These are phyloP conservation scores for Didymella sp. DNA, from an alignment of 2,329 filamentous ascomycete genomes.

Conservation along the genomic window DNA sequence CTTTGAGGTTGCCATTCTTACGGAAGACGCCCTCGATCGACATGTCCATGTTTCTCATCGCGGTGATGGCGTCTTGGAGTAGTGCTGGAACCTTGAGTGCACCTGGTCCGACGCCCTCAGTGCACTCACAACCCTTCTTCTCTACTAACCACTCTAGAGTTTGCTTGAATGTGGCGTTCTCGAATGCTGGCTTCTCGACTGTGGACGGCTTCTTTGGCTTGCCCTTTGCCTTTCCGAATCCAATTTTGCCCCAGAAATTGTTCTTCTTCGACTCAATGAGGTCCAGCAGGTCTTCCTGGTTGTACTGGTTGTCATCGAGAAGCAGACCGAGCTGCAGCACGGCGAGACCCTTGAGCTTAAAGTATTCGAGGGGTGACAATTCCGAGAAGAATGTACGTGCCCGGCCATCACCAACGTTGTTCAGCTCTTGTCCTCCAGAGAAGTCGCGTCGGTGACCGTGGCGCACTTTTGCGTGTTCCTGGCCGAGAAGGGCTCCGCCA, in stretches of 20 bases:
- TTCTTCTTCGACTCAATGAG: conserved; percentile 93
- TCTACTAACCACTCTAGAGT: conserved; percentile 88
- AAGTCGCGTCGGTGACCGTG: conserved; percentile 73
- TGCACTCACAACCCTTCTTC: conserved; percentile 95
- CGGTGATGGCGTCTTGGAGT: conserved; percentile 90
- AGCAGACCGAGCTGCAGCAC: conserved; percentile 94
- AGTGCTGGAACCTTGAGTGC: conserved; percentile 90
- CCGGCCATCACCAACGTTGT: conserved; percentile 61
- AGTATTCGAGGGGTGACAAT: conserved; percentile 92
- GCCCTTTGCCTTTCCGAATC: conserved; percentile 85
- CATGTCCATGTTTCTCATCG: conserved; percentile 98
- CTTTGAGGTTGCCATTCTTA: conserved; percentile 98
- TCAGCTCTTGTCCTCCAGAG: conserved; percentile 60
- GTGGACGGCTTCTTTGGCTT: conserved; percentile 75
- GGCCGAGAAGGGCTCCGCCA: conserved; percentile 71
- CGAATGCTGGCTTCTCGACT: conserved; percentile 46
- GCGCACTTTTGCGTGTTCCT: conserved; percentile 69
- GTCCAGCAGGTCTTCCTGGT: conserved; percentile 88
- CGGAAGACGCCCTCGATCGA: conserved; percentile 98
- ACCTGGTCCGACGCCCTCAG: conserved; percentile 91
- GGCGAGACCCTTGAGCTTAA: conserved; percentile 93
- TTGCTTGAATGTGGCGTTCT: conserved; percentile 90
- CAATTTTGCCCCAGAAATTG: conserved; percentile 98
- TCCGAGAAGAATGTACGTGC: conserved; percentile 93
- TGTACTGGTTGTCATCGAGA: conserved; percentile 87